These are phyloP conservation scores for Ceratocystiopsis minuta DNA, from an alignment of 2,329 filamentous ascomycete genomes.

Conservation along the genomic window DNA sequence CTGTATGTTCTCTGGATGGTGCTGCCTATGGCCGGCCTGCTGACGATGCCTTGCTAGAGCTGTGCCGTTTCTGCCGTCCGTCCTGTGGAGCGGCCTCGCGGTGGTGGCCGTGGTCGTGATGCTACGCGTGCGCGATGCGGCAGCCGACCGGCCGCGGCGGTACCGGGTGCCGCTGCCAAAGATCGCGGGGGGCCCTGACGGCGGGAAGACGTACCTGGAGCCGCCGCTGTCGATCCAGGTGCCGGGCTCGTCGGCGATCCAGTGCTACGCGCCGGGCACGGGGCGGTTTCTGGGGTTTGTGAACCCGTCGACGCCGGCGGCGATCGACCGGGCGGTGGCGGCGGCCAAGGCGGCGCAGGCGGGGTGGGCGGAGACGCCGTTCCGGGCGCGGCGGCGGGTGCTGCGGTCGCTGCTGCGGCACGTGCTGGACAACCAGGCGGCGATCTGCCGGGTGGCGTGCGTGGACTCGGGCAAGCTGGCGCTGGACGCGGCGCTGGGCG, in stretches of 20 bases:
- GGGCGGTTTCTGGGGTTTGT: slow-evolving; percentile 65
- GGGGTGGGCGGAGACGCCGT: slow-evolving; percentile 61
- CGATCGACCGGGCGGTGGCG: slow-evolving; percentile 62
- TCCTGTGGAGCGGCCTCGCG: slow-evolving; percentile 3
- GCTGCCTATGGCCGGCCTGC: too few species aligned
- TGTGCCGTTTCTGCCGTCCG: not conserved
- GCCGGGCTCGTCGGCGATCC: slow-evolving; percentile 48
- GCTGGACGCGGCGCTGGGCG: slow-evolving; percentile 82
- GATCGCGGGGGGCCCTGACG: slow-evolving; percentile 12
- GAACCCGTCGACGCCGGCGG: slow-evolving; percentile 57
- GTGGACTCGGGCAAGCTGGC: slow-evolving; percentile 93
- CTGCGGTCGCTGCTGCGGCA: slow-evolving; percentile 66
- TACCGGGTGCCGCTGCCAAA: slow-evolving; percentile 48
- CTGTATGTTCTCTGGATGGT: not conserved
- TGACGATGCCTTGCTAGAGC: not conserved
- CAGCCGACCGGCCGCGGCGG: slow-evolving; percentile 24
- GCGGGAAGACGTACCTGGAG: slow-evolving; percentile 22
- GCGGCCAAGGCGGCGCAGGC: slow-evolving; percentile 57
- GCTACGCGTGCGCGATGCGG: slow-evolving; percentile 12
- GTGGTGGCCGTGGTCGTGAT: slow-evolving; percentile 3
- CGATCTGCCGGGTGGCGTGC: slow-evolving; percentile 70
- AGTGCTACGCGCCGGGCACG: slow-evolving; percentile 80
- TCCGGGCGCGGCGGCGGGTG: slow-evolving; percentile 59
- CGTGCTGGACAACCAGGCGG: slow-evolving; percentile 73
- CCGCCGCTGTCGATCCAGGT: slow-evolving; percentile 30